Base-by-base conservation (phyloP, 352 stramenopile genomes). In the Plasmopara halstedii region DNA sequence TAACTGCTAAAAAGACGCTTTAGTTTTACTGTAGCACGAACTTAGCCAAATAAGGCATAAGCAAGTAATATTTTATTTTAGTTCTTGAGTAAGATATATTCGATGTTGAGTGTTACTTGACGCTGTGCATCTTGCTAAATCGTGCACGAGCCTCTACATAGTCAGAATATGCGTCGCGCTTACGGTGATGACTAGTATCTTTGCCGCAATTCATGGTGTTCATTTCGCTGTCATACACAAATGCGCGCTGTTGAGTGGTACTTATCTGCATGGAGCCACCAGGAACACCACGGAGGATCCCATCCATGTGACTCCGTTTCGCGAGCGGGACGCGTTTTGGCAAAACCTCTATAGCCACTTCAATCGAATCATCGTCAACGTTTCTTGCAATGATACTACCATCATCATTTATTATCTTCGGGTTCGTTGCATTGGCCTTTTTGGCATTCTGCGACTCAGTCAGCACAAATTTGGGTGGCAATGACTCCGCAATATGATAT, bases 101-200 rank as follows among this genome's bases (percentile, higher is more conserved):
- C 17, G 18, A 14, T 34, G 1, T 9, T 10, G 3, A 11, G 15
- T 7, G 23, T 49, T 65, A 93, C 17, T 73, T 91, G 15, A 93
- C 82, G 42, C 79, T 90, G 58, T 93, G 82, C 79, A 93, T 90
- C 56, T 93, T 93, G 53, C 79, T 91, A 62, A 93, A 93, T 14
- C 82, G 74, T 21, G 79, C 82, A 35, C 79, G 72, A n/a, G 82
- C 82, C 51, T 93, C 82, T 41, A 93, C 79, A 45, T 93, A 93
- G 42, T 91, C 82, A 6, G 82, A 93, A 67, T 93, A 89, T 29
- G 76, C 63, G 46, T 93, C 82, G 33, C 80, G 79, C 56, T 93
- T 93, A 40, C 82, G 79, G 50, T 85, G 75, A 48, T 81, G 73
- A 19, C 61, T 70, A 32, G 64, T 79, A 53, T 91, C 62, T 56